Conservation (phyloP, 2,329 filamentous ascomycete species). For the Byssothecium circinans region DNA sequence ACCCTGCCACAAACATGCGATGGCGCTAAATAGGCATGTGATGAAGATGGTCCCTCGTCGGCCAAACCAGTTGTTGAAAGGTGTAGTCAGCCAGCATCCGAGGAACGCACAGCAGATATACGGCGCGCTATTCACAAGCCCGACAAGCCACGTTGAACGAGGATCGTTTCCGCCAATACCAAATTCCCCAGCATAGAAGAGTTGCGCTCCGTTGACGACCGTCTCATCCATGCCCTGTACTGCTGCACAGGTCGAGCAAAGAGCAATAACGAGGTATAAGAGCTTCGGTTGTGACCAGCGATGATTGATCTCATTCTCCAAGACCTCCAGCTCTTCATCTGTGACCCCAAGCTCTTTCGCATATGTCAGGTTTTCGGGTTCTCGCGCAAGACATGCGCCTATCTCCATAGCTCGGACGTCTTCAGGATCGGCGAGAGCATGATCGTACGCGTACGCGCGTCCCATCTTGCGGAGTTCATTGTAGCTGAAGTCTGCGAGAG, state of each 20-base stretch:
- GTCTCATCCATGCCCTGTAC: conserved; percentile 74
- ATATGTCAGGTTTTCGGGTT: conserved; percentile 19
- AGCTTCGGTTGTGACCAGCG: conserved; percentile 68
- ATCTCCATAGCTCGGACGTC: conserved; percentile 35
- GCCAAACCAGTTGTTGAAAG: conserved; percentile 70
- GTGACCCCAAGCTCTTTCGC: conserved; percentile 51
- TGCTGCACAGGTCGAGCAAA: conserved; percentile 66
- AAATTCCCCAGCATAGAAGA: conserved; percentile 65
- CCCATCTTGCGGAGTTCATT: conserved; percentile 59
- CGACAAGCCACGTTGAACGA: conserved; percentile 61
- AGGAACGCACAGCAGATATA: conserved; percentile 69
- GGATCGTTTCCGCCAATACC: conserved; percentile 56
- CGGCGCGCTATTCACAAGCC: conserved; percentile 63
- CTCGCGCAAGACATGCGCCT: conserved; percentile 32
- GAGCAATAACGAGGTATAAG: conserved; percentile 64
- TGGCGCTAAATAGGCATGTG: conserved; percentile 68
- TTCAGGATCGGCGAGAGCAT: conserved; percentile 46
- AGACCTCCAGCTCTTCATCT: conserved; percentile 57
- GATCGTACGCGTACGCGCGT: conserved; percentile 59
- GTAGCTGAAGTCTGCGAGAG: conserved; percentile 52
- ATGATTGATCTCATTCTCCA: conserved; percentile 63
- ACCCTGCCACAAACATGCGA: conserved; percentile 61
- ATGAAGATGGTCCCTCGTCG: conserved; percentile 76
- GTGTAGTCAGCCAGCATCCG: conserved; percentile 73
- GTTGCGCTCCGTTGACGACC: conserved; percentile 57